Evolutionary conservation across 768 basidiomycete genomes (phyloP).

Genomic region (Suillus tomentosus): DNA sequence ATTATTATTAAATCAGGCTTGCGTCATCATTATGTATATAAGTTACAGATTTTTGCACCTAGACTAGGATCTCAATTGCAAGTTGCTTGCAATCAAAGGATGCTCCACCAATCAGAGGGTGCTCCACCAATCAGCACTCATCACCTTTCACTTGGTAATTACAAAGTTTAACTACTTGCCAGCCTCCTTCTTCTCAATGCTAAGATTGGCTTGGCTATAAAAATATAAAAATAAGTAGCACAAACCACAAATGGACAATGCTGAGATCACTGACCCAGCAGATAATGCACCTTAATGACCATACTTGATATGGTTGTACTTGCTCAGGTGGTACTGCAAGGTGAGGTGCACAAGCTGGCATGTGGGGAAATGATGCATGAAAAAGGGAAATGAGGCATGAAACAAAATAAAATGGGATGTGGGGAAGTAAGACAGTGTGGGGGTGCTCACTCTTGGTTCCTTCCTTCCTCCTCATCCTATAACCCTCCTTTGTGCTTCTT

Average conservation of each 20-base stretch:
- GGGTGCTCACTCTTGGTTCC: too few species aligned
- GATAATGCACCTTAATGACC: constrained; percentile 41
- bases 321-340: constrained; percentile 73
- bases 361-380: neutral
- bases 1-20: neutral
- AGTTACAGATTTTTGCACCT: neutral
- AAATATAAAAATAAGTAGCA: too few species aligned
- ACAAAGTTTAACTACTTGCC: neutral
- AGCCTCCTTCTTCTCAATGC: neutral
- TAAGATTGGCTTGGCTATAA: too few species aligned
- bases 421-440: too few species aligned
- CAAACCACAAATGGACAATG: too few species aligned
- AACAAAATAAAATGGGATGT: too few species aligned
- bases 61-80: neutral
- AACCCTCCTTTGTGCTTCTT: too few species aligned
- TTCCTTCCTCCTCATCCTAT: too few species aligned
- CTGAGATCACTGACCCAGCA: neutral
- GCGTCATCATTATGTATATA: neutral
- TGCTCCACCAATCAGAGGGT: neutral
- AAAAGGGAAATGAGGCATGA: too few species aligned
- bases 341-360: constrained; percentile 56
- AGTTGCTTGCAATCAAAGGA: neutral
- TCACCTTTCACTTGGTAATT: neutral
- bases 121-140: neutral
- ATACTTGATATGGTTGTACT: constrained; percentile 70